A percentile compares a stretch with the other conserved stretches of the same genome.
phyloP scores from a whole-genome alignment of 768 basidiomycete genomes.

The Hygrophorus pudorinus region DNA sequence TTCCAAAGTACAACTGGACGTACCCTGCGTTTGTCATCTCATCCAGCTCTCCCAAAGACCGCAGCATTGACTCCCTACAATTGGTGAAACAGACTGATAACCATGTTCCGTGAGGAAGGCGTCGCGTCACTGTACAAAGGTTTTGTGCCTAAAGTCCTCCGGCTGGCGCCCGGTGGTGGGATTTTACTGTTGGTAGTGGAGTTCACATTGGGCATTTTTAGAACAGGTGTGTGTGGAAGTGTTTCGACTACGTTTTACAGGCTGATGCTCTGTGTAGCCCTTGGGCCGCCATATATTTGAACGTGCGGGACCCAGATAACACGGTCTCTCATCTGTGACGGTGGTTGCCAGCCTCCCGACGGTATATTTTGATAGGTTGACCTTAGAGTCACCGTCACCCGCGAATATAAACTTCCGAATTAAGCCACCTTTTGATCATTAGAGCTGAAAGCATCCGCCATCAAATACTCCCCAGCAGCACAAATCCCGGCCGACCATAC shows the following conservation, averaged over 20 bases:
- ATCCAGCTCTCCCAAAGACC: neutral
- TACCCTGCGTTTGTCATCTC: slow-evolving; percentile 52
- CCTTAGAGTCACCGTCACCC: neutral
- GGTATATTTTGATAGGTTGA: too few species aligned
- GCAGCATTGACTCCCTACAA: neutral
- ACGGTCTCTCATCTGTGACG: neutral
- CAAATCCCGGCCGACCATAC: slow-evolving; percentile 76
- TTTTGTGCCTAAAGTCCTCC: slow-evolving; percentile 90
- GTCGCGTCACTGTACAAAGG: slow-evolving; percentile 84
- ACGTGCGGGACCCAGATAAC: neutral
- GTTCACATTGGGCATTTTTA: slow-evolving; percentile 69
- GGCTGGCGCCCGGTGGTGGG: slow-evolving; percentile 93
- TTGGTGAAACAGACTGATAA: slow-evolving; percentile 31
- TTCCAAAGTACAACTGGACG: slow-evolving; percentile 89
- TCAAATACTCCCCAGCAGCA: slow-evolving; percentile 59
- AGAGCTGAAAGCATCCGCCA: slow-evolving; percentile 28
- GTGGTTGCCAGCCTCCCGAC: neutral
- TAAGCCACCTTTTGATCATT: slow-evolving; percentile 1
- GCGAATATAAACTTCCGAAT: neutral
- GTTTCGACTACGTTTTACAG: slow-evolving; percentile 1
- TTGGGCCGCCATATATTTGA: slow-evolving; percentile 46
- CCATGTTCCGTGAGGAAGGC: slow-evolving; percentile 84
- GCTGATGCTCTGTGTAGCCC: slow-evolving; percentile 18
- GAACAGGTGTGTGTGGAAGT: slow-evolving; percentile 40
- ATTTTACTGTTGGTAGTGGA: slow-evolving; percentile 91